Base-by-base conservation (phyloP, 352 stramenopile species). In the Blastocystis hominis region DNA sequence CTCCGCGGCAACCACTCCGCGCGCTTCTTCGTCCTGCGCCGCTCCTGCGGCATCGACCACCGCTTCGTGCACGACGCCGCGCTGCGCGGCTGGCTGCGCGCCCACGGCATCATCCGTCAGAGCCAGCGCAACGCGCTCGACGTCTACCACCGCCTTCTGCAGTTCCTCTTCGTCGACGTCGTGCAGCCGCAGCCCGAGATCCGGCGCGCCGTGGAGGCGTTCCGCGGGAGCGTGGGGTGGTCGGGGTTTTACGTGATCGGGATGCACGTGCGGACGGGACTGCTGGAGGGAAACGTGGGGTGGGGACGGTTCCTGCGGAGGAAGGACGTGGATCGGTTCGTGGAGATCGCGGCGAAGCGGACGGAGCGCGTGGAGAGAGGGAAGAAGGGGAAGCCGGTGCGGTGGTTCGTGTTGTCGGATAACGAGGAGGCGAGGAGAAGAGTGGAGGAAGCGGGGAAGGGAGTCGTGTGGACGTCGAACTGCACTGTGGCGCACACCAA, bases 131-230 rank as follows among this genome's bases (percentile, higher is more conserved):
- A 24, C 6, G 66, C 66, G 0, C 66, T 77, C 9, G 66, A 77
- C n/a, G 3, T 40, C 34, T 66, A 59, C 17, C 72, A 84, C 44
- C 9, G 40, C 17, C 30, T 84, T 10, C 40, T 66, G 30, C 72
- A 84, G 24, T 84, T 84, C 50, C 72, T 84, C n/a, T 61, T 84
- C 6, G 53, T 84, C 20, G 72, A 84, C 36, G 50, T 84, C 15
- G 38, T 84, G 38, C 20, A 53, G 30, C 72, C 72, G 2, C 72
- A 68, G 0, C 72, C 72, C 47, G 2, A 5, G 5, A 64, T 84
- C 24, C 47, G 47, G 72, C 47, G 68, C 30, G 10, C 50, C 10
- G 72, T 84, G 7, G 50, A 20, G 34, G 46, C 20, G 3, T 68
- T 84, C 72, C 42, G 62, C 36, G 20, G 54, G 50, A 2, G 47